Evolutionary conservation across 176 grass and related monocot genomes (phyloP), one percentile per base, ranked within the genome.

Genomic region (Eleusine indica): DNA sequence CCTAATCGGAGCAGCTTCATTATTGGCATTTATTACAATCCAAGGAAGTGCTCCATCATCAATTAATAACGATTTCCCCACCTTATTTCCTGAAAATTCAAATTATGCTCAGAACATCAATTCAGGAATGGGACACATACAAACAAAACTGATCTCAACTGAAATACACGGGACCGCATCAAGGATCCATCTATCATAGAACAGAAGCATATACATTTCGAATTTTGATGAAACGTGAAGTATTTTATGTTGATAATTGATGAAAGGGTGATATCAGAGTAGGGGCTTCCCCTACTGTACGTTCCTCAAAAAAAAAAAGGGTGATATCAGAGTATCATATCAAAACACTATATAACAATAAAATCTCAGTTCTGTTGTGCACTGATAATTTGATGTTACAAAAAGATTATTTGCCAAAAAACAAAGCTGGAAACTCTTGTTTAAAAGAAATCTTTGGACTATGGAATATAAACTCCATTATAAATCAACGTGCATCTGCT

Each of bases 11-110:
- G 97, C 87, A 84, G 97, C 93, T 89, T 99, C 97, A 46, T 96
- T 96, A 71, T 99, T 99, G 8, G 97, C 93, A 80, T 99, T 96
- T 91, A 96, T 94, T 43, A 96, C 90, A 61, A 99, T 96, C 97
- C 97, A 99, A 39, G 97, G 93, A 76, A 99, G 97, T 5, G 93
- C 86, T 48, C 91, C 93, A 73, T 99, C 97, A 79, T 99, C 93
- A 17, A 99, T 94, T 83, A 99, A 88, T 28, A 96, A 85, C 47
- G 97, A 99, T 86, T 86, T 96, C 3, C 83, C 87, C n/a, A 87
- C 83, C 74, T 93, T 99, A 68, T 92, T 92, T 87, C 93, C 97
- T 99, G 84, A 43, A 78, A 39, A 39, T 65, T 79, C 39, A 21
- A 70, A 75, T 58, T 79, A 69, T n/a, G 22, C 29, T 70, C 15